Evolutionary conservation across 495 filamentous ascomycete species (phyloP), one percentile per base, ranked within the genome.

Genomic region (Terfezia claveryi): DNA sequence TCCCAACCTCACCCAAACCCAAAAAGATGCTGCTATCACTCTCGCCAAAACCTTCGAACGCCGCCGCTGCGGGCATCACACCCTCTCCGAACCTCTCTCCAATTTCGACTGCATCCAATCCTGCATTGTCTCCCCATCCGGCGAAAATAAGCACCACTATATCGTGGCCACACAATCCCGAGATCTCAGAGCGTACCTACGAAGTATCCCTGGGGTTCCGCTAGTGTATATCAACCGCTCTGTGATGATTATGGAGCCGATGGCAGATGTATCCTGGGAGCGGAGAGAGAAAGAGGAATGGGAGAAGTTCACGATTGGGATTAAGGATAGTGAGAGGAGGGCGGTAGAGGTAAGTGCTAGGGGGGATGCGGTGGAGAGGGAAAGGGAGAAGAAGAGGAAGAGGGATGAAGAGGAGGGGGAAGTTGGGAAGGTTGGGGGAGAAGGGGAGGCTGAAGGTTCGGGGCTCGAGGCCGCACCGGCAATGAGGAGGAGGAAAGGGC

Each of bases 161-260:
- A 80, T 87, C 20, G 80, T 95, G 23, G 88, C 87, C 8, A 84
- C 76, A 23, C 84, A 86, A 64, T 77, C 80, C 55, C 66, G 72
- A 10, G 74, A 74, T 27, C 68, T 82, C 10, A 64, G 81, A 52
- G 68, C 70, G 54, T 61, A 61, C 37, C 70, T 84, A 61, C 66
- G 80, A 49, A 64, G 65, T 2, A 67, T 85, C n/a, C 76, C 80
- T 36, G 87, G 87, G 36, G 79, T 85, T 38, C 87, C 87, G 23
- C 69, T 87, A 36, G 76, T 93, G 53, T 87, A 89, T 68, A 79
- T 92, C 37, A 81, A 81, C 67, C 75, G 85, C 55, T 84, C 80
- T 54, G 87, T 94, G 14, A 83, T 94, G 84, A 78, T 92, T 41
- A 70, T 94, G 67, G 88, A 94, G 70, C 85, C 86, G 1, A 86